These are phyloP conservation scores for Fusarium anthophilum DNA, from an alignment of 2,329 filamentous ascomycete species.

Conservation along the genomic window DNA sequence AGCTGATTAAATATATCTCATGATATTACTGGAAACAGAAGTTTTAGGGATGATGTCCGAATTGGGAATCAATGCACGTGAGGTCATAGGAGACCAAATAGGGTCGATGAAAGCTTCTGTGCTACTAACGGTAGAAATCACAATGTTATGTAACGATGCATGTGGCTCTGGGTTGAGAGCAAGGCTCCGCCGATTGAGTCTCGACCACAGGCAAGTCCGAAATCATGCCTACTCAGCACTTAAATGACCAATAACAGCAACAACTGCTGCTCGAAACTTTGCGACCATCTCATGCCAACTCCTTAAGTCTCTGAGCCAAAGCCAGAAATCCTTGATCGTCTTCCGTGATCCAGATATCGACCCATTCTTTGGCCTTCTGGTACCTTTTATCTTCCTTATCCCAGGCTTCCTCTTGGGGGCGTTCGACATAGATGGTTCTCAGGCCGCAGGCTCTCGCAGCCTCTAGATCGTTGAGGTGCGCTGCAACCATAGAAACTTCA, in stretches of 20 bases:
- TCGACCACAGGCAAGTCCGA: not conserved
- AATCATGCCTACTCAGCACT: not conserved
- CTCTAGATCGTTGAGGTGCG: constrained; percentile 75
- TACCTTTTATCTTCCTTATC: constrained; percentile 58
- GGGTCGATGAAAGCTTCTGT: not conserved
- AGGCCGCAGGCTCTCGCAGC: constrained; percentile 72
- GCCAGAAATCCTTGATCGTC: constrained; percentile 46
- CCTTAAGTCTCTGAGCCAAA: constrained; percentile 42
- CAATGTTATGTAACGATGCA: not conserved
- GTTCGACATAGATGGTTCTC: constrained; percentile 78
- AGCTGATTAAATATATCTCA: not conserved
- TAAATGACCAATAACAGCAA: not conserved
- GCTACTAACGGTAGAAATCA: not conserved
- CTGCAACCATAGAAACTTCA: constrained; percentile 80
- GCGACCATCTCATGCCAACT: constrained; percentile 10
- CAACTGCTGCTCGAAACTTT: not conserved
- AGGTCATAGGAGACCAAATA: not conserved
- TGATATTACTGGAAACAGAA: not conserved
- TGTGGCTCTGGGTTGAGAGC: not conserved
- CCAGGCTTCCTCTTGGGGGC: constrained; percentile 73
- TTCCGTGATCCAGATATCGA: constrained; percentile 52
- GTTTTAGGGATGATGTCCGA: not conserved
- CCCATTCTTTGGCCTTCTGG: constrained; percentile 57
- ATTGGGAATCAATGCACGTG: not conserved
- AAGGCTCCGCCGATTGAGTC: not conserved